These are phyloP conservation scores for Stereocaulon alpinum DNA, from an alignment of 495 filamentous ascomycete species.

Conservation along the genomic window DNA sequence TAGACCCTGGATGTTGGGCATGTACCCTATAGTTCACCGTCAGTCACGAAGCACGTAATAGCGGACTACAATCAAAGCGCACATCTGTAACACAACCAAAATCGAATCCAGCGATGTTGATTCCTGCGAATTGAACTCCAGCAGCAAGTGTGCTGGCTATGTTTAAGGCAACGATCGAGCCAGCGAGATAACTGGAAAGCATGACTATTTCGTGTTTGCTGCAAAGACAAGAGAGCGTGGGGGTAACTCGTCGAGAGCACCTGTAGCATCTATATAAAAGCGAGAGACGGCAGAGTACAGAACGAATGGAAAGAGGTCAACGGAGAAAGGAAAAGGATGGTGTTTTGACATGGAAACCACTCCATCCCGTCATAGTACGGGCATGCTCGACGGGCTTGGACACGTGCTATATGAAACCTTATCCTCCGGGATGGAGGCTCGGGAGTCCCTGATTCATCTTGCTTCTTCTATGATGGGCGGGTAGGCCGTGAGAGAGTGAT, in stretches of 20 bases:
- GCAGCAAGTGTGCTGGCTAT: constrained; percentile 16
- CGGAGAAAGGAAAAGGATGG: neutral
- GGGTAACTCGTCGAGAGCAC: constrained; percentile 2
- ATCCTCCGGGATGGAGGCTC: too few relatives aligned
- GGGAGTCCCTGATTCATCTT: too few relatives aligned
- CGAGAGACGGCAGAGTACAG: neutral
- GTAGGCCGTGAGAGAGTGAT: neutral
- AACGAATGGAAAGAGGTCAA: neutral
- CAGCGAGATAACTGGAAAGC: constrained; percentile 6
- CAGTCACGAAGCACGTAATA: neutral
- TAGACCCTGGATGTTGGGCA: constrained; percentile 2
- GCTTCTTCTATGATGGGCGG: neutral
- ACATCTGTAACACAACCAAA: constrained; percentile 22
- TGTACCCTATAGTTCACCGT: constrained; percentile 2
- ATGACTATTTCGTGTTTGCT: constrained; percentile 1
- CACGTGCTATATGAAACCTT: neutral
- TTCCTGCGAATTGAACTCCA: constrained; percentile 27
- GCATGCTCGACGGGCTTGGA: too few relatives aligned
- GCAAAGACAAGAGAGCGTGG: constrained; percentile 1
- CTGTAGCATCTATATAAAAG: neutral
- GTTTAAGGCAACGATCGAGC: constrained; percentile 14
- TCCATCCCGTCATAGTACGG: neutral
- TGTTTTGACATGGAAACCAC: neutral
- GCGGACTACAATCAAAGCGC: neutral
- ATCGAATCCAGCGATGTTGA: constrained; percentile 36